Evolutionary conservation across 179 eudicot species (phyloP), one percentile per base, ranked within the genome.

Genomic region (Spinacia oleracea): DNA sequence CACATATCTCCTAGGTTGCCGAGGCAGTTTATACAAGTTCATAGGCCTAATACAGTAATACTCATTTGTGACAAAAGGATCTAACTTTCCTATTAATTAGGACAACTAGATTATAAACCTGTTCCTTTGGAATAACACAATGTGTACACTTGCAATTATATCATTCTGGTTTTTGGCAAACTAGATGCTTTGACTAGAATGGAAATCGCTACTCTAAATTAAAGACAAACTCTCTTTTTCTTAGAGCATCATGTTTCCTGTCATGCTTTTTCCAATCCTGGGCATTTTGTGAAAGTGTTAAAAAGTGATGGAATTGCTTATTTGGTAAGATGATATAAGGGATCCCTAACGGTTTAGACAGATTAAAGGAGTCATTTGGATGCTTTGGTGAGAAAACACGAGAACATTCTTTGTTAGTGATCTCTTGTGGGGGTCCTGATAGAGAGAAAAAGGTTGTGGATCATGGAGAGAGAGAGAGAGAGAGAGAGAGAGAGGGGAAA

Each of bases 111-210:
- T 67, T 16, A 3, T 2, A 38, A 38, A 35, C 48, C 29, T 38
- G 38, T 69, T 18, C 32, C 53, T 42, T 35, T 14, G 58, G 73
- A 43, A 0, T 70, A 70, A 25, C 38, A 45, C n/a, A 11, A 6
- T 69, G 9, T 46, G 21, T 10, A n/a, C 56, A 38, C 55, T 69
- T 43, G 27, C 25, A 5, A 27, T 46, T 3, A 23, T 15, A 45
- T 70, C 38, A 45, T 70, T 45, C 8, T 69, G 72, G 73, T 42
- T 23, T 25, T 14, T 70, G 29, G 58, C 56, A 45, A 70, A 46
- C 20, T 3, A 25, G 40, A 27, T 27, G 6, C 38, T 45, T 5
- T 70, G 38, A 46, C 38, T 45, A 58, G 58, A 11, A 15, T 46
- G n/a, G 14, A 55, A 42, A 29, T 7, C 27, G 35, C n/a, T 14